Conservation (phyloP, 257 asterid genomes). For the Primulina eburnea region DNA sequence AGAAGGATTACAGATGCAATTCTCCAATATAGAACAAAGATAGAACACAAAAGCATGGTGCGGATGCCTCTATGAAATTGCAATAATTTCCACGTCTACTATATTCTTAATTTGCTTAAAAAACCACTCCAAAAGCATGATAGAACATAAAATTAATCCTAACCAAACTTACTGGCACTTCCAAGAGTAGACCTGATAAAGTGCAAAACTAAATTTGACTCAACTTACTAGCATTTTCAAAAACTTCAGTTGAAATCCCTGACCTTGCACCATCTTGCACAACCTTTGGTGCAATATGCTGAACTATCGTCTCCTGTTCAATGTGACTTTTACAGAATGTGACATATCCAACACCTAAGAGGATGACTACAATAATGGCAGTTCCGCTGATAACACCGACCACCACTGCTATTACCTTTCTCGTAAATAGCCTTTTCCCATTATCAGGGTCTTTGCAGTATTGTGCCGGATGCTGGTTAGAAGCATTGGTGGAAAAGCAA, state of each 20-base stretch:
- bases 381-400: conserved; percentile 63
- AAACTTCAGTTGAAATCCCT: conserved; percentile 54
- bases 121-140: not conserved
- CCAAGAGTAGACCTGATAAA: not conserved
- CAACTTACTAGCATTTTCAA: conserved; percentile 78
- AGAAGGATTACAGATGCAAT: not conserved
- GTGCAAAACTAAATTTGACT: conserved; percentile 3
- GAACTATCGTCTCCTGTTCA: conserved; percentile 30
- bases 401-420: conserved; percentile 45
- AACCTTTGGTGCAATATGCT: conserved; percentile 58
- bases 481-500: conserved; percentile 57
- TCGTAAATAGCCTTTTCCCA: conserved; percentile 28
- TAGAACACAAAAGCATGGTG: conserved; percentile 1
- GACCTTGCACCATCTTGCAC: conserved; percentile 49
- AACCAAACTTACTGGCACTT: not conserved
- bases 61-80: not conserved
- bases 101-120: no score
- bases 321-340: conserved; percentile 43
- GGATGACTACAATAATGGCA: conserved; percentile 38
- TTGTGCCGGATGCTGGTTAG: conserved; percentile 60
- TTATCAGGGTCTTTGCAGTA: conserved; percentile 44
- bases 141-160: not conserved
- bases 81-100: not conserved
- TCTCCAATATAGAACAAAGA: not conserved
- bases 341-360: conserved; percentile 47